Conservation (phyloP, 148 eudicot genomes). For the Chenopodium quinoa region DNA sequence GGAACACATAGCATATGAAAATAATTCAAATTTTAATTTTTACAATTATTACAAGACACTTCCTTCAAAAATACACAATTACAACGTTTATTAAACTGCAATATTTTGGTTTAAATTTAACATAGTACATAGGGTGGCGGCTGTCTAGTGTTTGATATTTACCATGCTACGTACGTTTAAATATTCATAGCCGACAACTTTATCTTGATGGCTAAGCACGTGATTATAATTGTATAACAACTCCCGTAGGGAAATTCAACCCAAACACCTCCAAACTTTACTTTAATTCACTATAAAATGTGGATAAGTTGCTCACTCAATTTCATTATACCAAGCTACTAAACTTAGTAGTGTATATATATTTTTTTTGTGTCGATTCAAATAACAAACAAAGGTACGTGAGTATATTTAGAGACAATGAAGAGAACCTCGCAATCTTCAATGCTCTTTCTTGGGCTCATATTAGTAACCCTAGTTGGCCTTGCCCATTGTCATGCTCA, state of each 20-base stretch:
- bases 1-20: no score
- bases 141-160: neutral
- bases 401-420: conserved; percentile 5
- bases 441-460: conserved; percentile 28
- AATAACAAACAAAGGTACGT: neutral
- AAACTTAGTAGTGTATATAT: no score
- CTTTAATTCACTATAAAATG: conserved; percentile 17
- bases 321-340: conserved; percentile 3
- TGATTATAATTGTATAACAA: neutral
- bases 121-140: neutral
- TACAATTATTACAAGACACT: no score
- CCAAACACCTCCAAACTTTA: neutral
- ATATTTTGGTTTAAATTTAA: no score
- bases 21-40: no score
- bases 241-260: neutral
- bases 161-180: neutral
- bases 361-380: neutral
- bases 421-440: neutral
- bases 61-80: no score
- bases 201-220: neutral
- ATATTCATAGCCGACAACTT: neutral
- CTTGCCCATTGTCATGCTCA: conserved; percentile 28
- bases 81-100: no score
- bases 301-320: neutral
- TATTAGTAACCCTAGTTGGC: conserved; percentile 31